Evolutionary conservation across 2,329 filamentous ascomycete species (phyloP).

Genomic region (Sphaceloma murrayae): DNA sequence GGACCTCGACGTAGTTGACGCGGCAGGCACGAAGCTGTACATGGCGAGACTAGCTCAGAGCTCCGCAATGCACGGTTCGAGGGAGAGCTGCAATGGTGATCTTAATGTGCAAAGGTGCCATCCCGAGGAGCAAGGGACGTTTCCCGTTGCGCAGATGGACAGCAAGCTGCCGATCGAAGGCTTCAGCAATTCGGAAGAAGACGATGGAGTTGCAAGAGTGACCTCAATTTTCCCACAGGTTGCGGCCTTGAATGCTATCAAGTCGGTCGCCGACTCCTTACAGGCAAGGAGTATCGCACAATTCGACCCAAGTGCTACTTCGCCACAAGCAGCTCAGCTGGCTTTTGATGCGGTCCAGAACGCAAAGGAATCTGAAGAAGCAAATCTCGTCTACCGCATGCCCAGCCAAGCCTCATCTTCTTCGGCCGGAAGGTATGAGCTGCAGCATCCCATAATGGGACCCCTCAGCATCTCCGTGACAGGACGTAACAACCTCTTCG

Average conservation of each 20-base stretch:
- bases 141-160: constrained; percentile 18
- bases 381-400: constrained; percentile 56
- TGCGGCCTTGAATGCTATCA: constrained; percentile 38
- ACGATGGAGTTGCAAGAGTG: constrained; percentile 24
- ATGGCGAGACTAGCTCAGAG: constrained; percentile 9
- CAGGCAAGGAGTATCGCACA: constrained; percentile 47
- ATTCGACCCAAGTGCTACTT: constrained; percentile 57
- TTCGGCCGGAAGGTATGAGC: constrained; percentile 33
- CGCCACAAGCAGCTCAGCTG: constrained; percentile 51
- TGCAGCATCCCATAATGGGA: constrained; percentile 39
- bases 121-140: constrained; percentile 15
- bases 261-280: constrained; percentile 37
- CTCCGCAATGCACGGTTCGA: constrained; percentile 5
- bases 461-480: constrained; percentile 33
- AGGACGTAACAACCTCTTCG: constrained; percentile 19
- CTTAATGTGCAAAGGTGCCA: constrained; percentile 17
- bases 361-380: constrained; percentile 59
- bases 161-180: constrained; percentile 22
- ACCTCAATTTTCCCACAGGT: constrained; percentile 38
- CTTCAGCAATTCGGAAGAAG: constrained; percentile 26
- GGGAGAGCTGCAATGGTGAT: constrained; percentile 10
- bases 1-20: neutral
- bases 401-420: constrained; percentile 24
- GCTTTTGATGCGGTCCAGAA: constrained; percentile 50
- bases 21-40: constrained; percentile 6